phyloP scores from a whole-genome alignment of 2,329 filamentous ascomycete genomes.

The Orbilia blumenaviensis region DNA sequence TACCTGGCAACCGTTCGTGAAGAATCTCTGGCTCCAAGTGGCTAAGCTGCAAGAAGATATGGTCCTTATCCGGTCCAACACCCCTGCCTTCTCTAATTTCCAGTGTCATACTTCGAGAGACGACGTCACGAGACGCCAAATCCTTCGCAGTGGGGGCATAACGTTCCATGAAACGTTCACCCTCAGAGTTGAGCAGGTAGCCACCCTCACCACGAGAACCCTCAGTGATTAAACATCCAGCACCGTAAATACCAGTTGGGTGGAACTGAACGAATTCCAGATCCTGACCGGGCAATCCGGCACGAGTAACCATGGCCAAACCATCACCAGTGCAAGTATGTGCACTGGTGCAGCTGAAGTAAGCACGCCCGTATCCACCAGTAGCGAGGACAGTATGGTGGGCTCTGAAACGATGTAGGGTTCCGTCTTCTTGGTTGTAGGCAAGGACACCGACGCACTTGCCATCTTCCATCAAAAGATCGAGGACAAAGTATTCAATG shows the following conservation, averaged over 20 bases:
- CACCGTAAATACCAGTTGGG: slow-evolving; percentile 98
- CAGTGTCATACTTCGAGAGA: slow-evolving; percentile 96
- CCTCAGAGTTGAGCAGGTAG: slow-evolving; percentile 95
- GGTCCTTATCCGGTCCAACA: slow-evolving; percentile 96
- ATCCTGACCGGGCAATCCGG: slow-evolving; percentile 98
- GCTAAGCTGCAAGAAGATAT: slow-evolving; percentile 97
- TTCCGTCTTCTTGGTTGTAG: slow-evolving; percentile 99
- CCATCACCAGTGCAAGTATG: slow-evolving; percentile 99
- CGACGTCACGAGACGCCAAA: slow-evolving; percentile 93
- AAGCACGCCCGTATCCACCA: slow-evolving; percentile 95
- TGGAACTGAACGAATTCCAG: slow-evolving; percentile 99
- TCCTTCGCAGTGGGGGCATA: slow-evolving; percentile 98
- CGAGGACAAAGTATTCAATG: slow-evolving; percentile 97
- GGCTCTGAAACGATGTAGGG: slow-evolving; percentile 93
- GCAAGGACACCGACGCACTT: slow-evolving; percentile 96
- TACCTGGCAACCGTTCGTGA: slow-evolving; percentile 95
- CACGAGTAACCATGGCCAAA: slow-evolving; percentile 99
- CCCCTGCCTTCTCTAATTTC: slow-evolving; percentile 97
- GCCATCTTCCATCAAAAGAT: slow-evolving; percentile 96
- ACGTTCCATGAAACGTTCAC: slow-evolving; percentile 99
- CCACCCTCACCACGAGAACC: slow-evolving; percentile 97
- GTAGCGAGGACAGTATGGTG: slow-evolving; percentile 97
- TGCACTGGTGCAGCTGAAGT: slow-evolving; percentile 97
- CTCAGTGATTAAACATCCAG: slow-evolving; percentile 96
- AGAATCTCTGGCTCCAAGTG: slow-evolving; percentile 92